Base-by-base conservation (phyloP, 2,329 filamentous ascomycete species). In the Bretziella fagacearum region DNA sequence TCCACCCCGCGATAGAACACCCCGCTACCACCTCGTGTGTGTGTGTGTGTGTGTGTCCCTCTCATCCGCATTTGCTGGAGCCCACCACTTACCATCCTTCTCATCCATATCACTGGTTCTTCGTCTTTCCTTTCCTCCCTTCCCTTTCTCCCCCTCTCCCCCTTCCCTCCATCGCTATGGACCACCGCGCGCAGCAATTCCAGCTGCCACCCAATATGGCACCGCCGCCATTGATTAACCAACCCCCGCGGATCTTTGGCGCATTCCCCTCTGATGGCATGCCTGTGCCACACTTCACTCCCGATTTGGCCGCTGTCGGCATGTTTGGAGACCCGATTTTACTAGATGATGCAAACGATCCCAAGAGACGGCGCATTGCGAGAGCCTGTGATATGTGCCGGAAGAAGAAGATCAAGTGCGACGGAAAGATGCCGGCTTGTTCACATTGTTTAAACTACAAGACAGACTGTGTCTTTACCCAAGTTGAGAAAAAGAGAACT, bases 391-490 rank as follows among this genome's bases (percentile, higher is more conserved):
- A 94, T 57, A 93, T 93, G 86, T 96, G 89, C 61, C 74, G 87
- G 56, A 94, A 93, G 66, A 87, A 84, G 65, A 94, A 89, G 71
- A 91, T 96, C 65, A 96, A 96, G 66, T 96, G 89, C 63, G 91
- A 96, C 60, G 89, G 91, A 55, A 94, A 93, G 65, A 77, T 93
- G 64, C 89, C 91, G 30, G 79, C 86, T 51, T 98, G 91, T 64
- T 87, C 84, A 6, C 91, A 96, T 64, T 98, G 89, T 62, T 81
- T 82, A 61, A 96, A 95, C 62, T 95, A 95, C 69, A 95, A 95
- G 70, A 95, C 87, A 4, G 86, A 94, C 56, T 98, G 89, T 62
- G 76, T 94, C 55, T 96, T 96, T 60, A 96, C 91, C 1, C 86
- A 94, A 60, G 87, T 96, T 30, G 91, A 98, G 67, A 98, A 98